Percentiles rank a stretch among this genome's conserved stretches.
phyloP scores from a whole-genome alignment of 78 protist species.

The Tieghemostelium lacteum region DNA sequence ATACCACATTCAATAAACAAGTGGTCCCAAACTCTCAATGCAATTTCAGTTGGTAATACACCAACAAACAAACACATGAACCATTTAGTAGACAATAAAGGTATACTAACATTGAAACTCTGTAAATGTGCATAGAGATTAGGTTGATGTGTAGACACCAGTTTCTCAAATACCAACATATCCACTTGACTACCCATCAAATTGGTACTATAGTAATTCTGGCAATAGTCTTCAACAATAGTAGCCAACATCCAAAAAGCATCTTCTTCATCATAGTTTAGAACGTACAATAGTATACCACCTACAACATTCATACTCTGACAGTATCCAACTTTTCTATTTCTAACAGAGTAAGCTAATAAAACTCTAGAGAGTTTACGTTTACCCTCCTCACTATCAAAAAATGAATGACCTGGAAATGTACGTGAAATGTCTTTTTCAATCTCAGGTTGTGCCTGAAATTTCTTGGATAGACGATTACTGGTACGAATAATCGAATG shows the following conservation, averaged over 20 bases:
- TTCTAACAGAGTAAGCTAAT: conserved; percentile 80
- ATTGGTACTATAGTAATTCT: conserved; percentile 77
- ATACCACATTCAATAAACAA: conserved; percentile 70
- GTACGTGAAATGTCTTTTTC: conserved; percentile 84
- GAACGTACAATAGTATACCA: conserved; percentile 74
- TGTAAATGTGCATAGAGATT: conserved; percentile 23
- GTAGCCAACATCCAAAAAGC: conserved; percentile 88
- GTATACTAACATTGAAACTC: conserved; percentile 9
- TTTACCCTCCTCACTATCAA: conserved; percentile 65
- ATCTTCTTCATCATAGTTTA: conserved; percentile 84
- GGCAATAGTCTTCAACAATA: conserved; percentile 82
- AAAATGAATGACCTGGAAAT: conserved; percentile 85
- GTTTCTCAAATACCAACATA: conserved; percentile 54
- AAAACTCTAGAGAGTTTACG: conserved; percentile 62
- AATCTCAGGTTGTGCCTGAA: conserved; percentile 60
- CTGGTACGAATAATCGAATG: conserved; percentile 29
- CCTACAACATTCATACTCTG: conserved; percentile 91
- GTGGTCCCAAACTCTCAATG: conserved; percentile 68
- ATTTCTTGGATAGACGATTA: conserved; percentile 13
- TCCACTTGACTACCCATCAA: conserved; percentile 81
- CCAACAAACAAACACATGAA: conserved; percentile 80
- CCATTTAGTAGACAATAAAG: conserved; percentile 80
- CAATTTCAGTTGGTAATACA: conserved; percentile 79
- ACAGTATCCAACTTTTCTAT: conserved; percentile 90
- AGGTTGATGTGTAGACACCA: conserved; percentile 38